Base-by-base conservation (phyloP, 805 yeast species). In the Diddensiella caesifluorescens region DNA sequence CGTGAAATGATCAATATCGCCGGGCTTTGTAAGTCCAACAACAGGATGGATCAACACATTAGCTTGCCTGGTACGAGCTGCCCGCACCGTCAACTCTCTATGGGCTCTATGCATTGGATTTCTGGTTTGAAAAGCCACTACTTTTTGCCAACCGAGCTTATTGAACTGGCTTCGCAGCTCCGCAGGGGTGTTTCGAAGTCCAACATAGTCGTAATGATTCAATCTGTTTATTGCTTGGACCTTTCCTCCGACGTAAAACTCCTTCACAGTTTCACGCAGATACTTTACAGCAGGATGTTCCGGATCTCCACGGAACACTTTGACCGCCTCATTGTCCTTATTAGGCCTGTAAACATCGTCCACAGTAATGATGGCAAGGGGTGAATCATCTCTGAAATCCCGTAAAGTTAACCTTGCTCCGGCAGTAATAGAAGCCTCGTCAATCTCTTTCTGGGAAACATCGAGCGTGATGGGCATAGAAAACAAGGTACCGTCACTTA, bases 21-120 rank as follows among this genome's bases (percentile, higher is more conserved):
- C 97, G 9, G 97, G 97, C 65, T 89, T 89, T 51, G 97, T 89
- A 55, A 90, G 71, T 35, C 97, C 97, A 30, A 89, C 97, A 33
- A 89, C 97, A 3, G 97, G 97, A 65, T 89, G 97, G 59, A 89
- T 87, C 64, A 89, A 73, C 42, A 89, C 82, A 51, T 84, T 82
- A 35, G 90, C 88, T 52, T 87, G 82, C 53, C 87, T 79, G 53
- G 85, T 92, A 57, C 88, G 77, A n/a, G 97, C 97, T 27, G 97
- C 97, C 56, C 97, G 77, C 35, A 89, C 95, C 12, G 97, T 89
- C 58, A 89, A 72, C 65, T 89, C 97, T 63, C 97, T 77, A 66
- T 89, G 97, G 25, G 97, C 97, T 64, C 97, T 80, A 67, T 89
- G 97, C 97, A 89, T 90, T 53, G 97, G 97, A 70, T 89, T 89